These are phyloP conservation scores for Telopea speciosissima DNA, from an alignment of 177 flowering plant species.

Conservation along the genomic window DNA sequence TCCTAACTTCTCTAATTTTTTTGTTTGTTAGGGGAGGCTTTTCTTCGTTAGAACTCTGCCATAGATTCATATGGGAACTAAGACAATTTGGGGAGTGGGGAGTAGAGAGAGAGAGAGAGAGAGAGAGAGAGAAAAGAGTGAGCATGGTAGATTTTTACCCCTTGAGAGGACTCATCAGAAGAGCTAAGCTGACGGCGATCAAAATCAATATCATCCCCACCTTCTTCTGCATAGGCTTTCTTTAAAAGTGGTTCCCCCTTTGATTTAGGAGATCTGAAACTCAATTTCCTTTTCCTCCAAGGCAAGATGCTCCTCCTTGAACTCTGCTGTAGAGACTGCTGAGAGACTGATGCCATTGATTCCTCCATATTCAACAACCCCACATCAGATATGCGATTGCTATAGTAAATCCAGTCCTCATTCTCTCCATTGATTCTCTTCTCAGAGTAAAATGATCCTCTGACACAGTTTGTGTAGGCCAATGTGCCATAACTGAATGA, in stretches of 20 bases:
- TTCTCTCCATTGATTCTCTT: conserved; percentile 42
- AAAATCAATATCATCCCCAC: conserved; percentile 97
- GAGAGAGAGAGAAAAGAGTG: not conserved
- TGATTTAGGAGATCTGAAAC: conserved; percentile 85
- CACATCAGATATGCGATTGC: conserved; percentile 78
- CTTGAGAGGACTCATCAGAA: conserved; percentile 62
- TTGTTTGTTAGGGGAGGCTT: not conserved
- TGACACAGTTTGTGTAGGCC: conserved; percentile 77
- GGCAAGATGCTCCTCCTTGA: conserved; percentile 73
- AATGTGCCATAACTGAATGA: conserved; percentile 89
- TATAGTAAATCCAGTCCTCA: conserved; percentile 83
- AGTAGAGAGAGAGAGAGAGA: not conserved
- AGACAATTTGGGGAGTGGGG: not conserved
- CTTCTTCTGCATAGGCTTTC: conserved; percentile 92
- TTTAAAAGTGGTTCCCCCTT: conserved; percentile 94
- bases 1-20: too few species aligned
- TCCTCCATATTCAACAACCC: conserved; percentile 53
- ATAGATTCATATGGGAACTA: not conserved
- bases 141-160: conserved; percentile 43
- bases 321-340: conserved; percentile 38
- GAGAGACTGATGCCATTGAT: conserved; percentile 30
- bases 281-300: conserved; percentile 93
- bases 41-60: not conserved
- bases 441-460: conserved; percentile 57
- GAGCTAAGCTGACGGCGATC: conserved; percentile 93